Base-by-base conservation (phyloP, 345 rosid species). In the Conringia planisiliqua region DNA sequence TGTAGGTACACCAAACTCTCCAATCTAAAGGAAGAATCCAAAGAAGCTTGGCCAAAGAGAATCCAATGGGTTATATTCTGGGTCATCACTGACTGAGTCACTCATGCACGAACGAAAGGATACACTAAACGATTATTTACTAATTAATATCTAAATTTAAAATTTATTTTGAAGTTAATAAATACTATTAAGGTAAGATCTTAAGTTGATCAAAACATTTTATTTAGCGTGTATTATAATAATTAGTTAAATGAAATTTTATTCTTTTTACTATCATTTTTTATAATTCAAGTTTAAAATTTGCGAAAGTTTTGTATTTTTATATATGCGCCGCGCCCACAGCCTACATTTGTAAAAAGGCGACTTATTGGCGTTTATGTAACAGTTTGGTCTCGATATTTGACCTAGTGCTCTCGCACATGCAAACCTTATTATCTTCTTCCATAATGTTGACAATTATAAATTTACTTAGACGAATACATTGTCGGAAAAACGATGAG, bases 1-100 rank as follows among this genome's bases (percentile, higher is more conserved):
- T 44, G 56, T 71, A 39, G 76, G 76, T 77, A 77, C 47, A 77
- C 80, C 80, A 77, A 77, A 77, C 80, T 71, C 43, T 71, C 44
- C 29, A 32, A 64, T 56, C 47, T 26, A 64, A 70, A 56, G 62
- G 32, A 77, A 77, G 80, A 64, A 77, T 76, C 80, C 80, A 70
- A 70, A 76, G 80, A 76, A 76, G 30, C 35, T 62, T 63, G 44
- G 26, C 65, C 61, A 12, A 35, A 77, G 52, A 77, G 71, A 63
- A 77, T 77, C 80, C 77, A 77, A 71, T 71, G 80, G 65, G 4
- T 65, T 71, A 7, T 60, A 10, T 39, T 39, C 22, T 13, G 43
- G 47, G 27, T 68, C 63, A 75, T 68, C 57, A 68, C 74, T 56
- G 29, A 30, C 3, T 36, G 10, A 54, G 59, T 68, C 35, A 10